Evolutionary conservation across 2,329 filamentous ascomycete genomes (phyloP), one percentile per base, ranked within the genome.

Genomic region (Penicillium vulpinum): DNA sequence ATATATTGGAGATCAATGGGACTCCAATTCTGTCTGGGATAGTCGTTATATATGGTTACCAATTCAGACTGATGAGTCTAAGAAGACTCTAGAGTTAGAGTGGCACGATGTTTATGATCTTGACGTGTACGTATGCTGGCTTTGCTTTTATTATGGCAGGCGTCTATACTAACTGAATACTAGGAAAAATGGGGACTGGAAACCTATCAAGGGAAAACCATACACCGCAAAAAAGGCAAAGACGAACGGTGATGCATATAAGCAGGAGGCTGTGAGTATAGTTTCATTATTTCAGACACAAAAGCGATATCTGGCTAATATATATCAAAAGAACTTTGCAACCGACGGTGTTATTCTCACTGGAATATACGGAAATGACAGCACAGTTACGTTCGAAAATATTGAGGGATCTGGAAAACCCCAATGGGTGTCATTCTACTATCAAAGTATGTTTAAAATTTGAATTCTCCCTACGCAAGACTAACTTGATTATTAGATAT

Each of bases 41-140:
- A 80, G 77, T 54, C 74, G 82, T 6, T 83, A 84, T 61, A 83
- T 84, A 60, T 85, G 82, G 82, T 74, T 85, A 0, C 82, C 82
- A 0, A 71, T 84, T 7, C 71, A 75, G 1, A 81, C 84, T 40
- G 77, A 83, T 56, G 82, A 85, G 55, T 63, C 75, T 0, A 80
- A 79, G 64, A 83, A 83, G 58, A 77, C 76, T 0, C 74, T 85
- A 3, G 64, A 77, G 3, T 54, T 84, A 0, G 74, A 77, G 15
- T 84, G 83, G 83, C 71, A 83, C 54, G 82, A 85, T 55, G 72
- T 85, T 7, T 85, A 84, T 54, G 82, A 85, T 56, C 71, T 85
- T 0, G 68, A 85, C 54, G 78, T 83, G 67, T 73, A 64, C 22
- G 62, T 18, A 24, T 24, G 7, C n/a, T 9, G 15, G 16, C n/a